Evolutionary conservation across 2,329 filamentous ascomycete genomes (phyloP).

Genomic region (Zopfia rhizophila): DNA sequence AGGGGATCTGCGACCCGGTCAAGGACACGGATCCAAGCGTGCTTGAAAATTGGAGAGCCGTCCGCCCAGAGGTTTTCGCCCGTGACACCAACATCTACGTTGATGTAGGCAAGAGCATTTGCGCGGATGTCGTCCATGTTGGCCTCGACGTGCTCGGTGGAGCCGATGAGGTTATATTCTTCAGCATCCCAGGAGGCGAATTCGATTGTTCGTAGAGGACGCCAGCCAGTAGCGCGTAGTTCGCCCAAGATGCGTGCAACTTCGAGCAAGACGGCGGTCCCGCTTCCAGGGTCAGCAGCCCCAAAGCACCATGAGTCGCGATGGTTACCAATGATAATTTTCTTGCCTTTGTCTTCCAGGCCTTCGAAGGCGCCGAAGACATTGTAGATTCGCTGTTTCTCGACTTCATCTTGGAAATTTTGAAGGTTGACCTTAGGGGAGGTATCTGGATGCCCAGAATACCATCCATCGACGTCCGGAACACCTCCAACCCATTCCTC

Average conservation of each 20-base stretch:
- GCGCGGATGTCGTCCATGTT: constrained; percentile 77
- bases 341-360: constrained; percentile 84
- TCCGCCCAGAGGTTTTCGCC: constrained; percentile 79
- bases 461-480: constrained; percentile 81
- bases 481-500: constrained; percentile 81
- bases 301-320: constrained; percentile 94
- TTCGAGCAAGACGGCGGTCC: constrained; percentile 91
- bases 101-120: constrained; percentile 87
- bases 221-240: constrained; percentile 81
- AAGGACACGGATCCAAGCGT: constrained; percentile 76
- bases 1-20: constrained; percentile 78
- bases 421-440: constrained; percentile 83
- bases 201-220: constrained; percentile 91
- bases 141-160: constrained; percentile 93
- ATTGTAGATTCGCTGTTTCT: constrained; percentile 90
- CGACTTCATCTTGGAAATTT: constrained; percentile 87
- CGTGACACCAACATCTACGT: constrained; percentile 84
- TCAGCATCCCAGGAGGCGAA: constrained; percentile 97
- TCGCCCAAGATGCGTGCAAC: constrained; percentile 86
- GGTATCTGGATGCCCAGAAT: constrained; percentile 75
- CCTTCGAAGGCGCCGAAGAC: constrained; percentile 85
- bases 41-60: constrained; percentile 82
- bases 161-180: constrained; percentile 93
- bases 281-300: constrained; percentile 82
- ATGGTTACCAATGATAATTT: constrained; percentile 90